phyloP scores from a whole-genome alignment of 495 filamentous ascomycete species.

The Mytilinidion resinicola region DNA sequence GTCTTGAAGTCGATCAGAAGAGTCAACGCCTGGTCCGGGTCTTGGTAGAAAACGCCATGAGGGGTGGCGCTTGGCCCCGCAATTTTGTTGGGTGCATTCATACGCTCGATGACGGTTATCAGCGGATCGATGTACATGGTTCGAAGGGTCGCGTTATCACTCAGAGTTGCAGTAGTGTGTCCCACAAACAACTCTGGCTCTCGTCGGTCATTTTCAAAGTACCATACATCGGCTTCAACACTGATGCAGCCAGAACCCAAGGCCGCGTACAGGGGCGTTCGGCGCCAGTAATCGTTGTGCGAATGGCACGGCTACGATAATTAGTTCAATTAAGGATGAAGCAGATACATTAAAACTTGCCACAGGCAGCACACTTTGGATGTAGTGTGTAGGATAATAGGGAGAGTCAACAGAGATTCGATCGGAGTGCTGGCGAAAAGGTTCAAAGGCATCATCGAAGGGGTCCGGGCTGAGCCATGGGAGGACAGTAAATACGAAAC shows the following conservation, averaged over 20 bases:
- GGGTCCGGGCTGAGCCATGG: too few relatives aligned
- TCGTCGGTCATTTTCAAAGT: conserved; percentile 1
- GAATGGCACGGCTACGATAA: neutral
- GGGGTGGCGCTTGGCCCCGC: conserved; percentile 27
- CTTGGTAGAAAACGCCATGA: conserved; percentile 57
- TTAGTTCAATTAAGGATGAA: too few relatives aligned
- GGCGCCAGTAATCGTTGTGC: conserved; percentile 26
- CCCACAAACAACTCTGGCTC: conserved; percentile 49
- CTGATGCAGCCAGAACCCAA: conserved; percentile 28
- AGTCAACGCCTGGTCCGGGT: conserved; percentile 54
- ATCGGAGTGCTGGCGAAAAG: too few relatives aligned
- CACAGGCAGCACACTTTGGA: too few relatives aligned
- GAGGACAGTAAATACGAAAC: too few relatives aligned
- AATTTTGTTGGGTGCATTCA: conserved; percentile 39
- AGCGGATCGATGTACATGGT: conserved; percentile 62
- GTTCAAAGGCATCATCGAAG: too few relatives aligned
- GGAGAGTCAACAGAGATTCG: too few relatives aligned
- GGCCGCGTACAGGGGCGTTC: conserved; percentile 11
- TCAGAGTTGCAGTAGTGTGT: conserved; percentile 54
- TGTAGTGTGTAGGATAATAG: too few relatives aligned
- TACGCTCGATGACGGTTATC: conserved; percentile 47
- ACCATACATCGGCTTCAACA: conserved; percentile 34
- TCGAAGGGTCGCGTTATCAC: conserved; percentile 51
- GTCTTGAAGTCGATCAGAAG: conserved; percentile 69
- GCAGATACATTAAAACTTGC: too few relatives aligned